These are phyloP conservation scores for Gossypium gossypioides DNA, from an alignment of 441 rosid genomes.

Conservation along the genomic window DNA sequence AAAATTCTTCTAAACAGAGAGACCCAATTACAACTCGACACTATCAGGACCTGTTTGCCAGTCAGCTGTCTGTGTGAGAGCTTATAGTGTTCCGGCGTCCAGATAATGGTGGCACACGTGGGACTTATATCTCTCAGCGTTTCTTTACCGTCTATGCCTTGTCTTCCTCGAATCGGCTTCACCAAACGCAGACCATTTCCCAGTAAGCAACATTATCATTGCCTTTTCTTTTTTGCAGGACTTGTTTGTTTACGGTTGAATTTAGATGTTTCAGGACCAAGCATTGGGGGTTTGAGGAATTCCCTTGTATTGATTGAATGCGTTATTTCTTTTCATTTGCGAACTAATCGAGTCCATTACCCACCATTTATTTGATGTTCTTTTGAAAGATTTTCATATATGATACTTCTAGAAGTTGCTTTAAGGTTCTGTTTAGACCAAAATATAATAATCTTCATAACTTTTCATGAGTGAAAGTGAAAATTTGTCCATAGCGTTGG, in stretches of 20 bases:
- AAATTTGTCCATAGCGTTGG: not conserved
- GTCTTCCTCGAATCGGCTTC: constrained; percentile 29
- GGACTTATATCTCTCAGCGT: constrained; percentile 25
- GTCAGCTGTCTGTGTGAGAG: not conserved
- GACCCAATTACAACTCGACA: constrained; percentile 20
- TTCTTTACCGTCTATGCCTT: constrained; percentile 32
- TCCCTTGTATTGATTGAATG: not conserved
- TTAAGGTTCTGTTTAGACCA: not conserved
- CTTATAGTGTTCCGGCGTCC: not conserved
- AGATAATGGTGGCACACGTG: constrained; percentile 27
- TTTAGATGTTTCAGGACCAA: constrained; percentile 1
- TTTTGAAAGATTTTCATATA: not conserved
- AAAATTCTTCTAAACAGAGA: not conserved
- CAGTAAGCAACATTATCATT: constrained; percentile 30
- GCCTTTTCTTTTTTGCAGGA: not conserved
- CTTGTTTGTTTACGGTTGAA: not conserved
- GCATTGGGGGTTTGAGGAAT: not conserved
- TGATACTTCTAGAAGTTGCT: not conserved
- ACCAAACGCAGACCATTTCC: constrained; percentile 29
- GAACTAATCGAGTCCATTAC: not conserved
- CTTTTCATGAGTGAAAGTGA: not conserved
- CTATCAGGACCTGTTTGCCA: not conserved
- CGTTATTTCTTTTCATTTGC: not conserved
- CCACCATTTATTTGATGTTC: not conserved
- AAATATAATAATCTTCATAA: not conserved